Evolutionary conservation across 2,329 filamentous ascomycete species (phyloP), one percentile per base, ranked within the genome.

Genomic region (Penicillium sp.): DNA sequence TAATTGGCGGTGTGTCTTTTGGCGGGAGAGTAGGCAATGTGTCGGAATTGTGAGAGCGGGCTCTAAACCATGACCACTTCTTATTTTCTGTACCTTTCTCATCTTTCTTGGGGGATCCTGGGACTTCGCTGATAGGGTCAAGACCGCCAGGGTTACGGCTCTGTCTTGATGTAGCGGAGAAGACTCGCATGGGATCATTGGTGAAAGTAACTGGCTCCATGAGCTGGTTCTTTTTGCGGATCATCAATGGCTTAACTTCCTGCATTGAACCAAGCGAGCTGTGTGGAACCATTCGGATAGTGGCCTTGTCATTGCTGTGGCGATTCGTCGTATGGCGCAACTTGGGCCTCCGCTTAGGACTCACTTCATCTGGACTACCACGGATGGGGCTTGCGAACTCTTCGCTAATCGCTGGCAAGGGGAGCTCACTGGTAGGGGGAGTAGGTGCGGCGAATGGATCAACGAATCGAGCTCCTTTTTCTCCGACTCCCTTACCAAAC

Each of bases 221-320:
- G 35, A 16, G 27, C 57, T 62, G 44, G 27, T 54, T 52, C 55
- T 66, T 74, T 72, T 86, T 86, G 48, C 81, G 79, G 43, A 86
- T 81, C 48, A 80, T 82, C 46, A 86, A 73, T 2, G 84, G 82
- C 39, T 80, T 82, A 8, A 84, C 67, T 16, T 71, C 73, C 29
- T 70, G 69, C 26, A 77, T 74, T 6, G 75, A 77, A 4, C 73
- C 76, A 10, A 79, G 67, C 5, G 82, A 80, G 35, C 81, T 82
- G 10, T 79, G 77, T 27, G 81, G 77, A 3, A 87, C 84, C 61
- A 87, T 73, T 13, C 85, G 79, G 44, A 87, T 84, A 0, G 84
- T 86, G 29, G 76, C 72, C 54, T 68, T 75, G 11, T 63, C 65
- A 51, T 75, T 66, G 21, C 47, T 44, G 3, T 24, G 29, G 14